These are phyloP conservation scores for Tetrapyrgos nigripes DNA, from an alignment of 1,284 basidiomycete genomes.

Conservation along the genomic window DNA sequence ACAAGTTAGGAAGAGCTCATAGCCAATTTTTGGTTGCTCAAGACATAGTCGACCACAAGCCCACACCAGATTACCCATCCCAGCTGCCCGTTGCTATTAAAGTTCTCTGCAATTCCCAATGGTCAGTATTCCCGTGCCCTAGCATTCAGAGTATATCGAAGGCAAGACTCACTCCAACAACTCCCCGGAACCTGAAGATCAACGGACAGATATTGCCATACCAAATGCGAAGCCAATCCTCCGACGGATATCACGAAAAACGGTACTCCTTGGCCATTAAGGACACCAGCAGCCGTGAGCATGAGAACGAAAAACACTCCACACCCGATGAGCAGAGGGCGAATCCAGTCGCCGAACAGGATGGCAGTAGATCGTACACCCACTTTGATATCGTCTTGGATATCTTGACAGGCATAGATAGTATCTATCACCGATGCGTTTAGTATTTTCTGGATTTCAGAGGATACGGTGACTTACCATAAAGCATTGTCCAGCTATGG, in stretches of 20 bases:
- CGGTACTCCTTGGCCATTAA: constrained; percentile 53
- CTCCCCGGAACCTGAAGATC: constrained; percentile 60
- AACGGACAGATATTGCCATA: constrained; percentile 64
- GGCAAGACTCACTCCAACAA: constrained; percentile 52
- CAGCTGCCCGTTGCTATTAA: constrained; percentile 54
- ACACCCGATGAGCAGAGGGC: constrained; percentile 58
- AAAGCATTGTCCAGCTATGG: constrained; percentile 70
- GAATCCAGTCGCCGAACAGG: constrained; percentile 60
- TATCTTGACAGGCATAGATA: constrained; percentile 66
- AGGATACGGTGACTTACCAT: constrained; percentile 45
- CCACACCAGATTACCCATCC: constrained; percentile 58
- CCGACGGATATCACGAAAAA: constrained; percentile 64
- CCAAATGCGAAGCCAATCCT: constrained; percentile 49
- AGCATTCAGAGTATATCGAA: too few relatives aligned
- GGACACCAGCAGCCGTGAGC: constrained; percentile 53
- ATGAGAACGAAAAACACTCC: constrained; percentile 55
- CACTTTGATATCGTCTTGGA: constrained; percentile 55
- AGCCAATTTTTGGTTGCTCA: background rate
- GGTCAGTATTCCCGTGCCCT: constrained; percentile 6
- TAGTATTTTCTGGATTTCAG: background rate
- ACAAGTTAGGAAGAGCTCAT: too few relatives aligned
- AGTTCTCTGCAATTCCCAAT: constrained; percentile 41
- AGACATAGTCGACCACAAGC: constrained; percentile 47
- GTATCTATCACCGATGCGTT: constrained; percentile 40
- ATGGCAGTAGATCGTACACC: constrained; percentile 63